A percentile compares a stretch with the other conserved stretches of the same genome.
Conservation (phyloP, 495 filamentous ascomycete genomes). For the Polyplosphaeria fusca region DNA sequence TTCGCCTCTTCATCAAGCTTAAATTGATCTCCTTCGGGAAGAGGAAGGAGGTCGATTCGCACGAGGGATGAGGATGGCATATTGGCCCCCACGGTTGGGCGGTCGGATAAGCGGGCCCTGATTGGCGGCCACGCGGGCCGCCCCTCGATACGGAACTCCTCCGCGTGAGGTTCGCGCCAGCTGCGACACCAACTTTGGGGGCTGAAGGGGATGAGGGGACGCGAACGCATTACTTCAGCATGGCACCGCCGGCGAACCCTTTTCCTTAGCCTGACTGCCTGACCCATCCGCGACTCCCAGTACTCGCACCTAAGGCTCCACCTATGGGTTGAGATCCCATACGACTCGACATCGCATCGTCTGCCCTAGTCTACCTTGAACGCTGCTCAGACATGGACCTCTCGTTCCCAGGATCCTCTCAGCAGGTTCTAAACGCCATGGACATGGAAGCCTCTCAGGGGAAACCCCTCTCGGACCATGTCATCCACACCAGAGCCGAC, state of each 20-base stretch:
- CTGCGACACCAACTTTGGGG: conserved; percentile 16
- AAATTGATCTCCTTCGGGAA: too few species aligned
- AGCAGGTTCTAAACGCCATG: conserved; percentile 9
- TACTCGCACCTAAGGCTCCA: too few species aligned
- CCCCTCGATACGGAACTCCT: neutral
- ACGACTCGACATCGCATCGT: too few species aligned
- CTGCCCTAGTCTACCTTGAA: too few species aligned
- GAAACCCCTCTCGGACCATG: conserved; percentile 3
- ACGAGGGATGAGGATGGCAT: neutral
- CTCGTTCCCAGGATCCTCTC: neutral
- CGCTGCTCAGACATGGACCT: too few species aligned
- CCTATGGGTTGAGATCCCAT: too few species aligned
- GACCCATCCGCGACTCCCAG: conserved; percentile 1
- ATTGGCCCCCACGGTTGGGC: conserved; percentile 1
- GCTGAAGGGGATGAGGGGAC: conserved; percentile 13
- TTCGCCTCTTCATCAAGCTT: too few species aligned
- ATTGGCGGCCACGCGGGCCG: neutral
- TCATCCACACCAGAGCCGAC: conserved; percentile 20
- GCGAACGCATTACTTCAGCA: neutral
- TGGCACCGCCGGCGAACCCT: conserved; percentile 13
- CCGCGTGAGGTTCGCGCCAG: neutral
- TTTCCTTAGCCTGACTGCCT: conserved; percentile 12
- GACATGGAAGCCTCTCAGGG: conserved; percentile 8
- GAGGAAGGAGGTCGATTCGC: neutral
- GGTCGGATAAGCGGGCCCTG: neutral